Conservation (phyloP, 352 stramenopile genomes). For the Phytophthora syringae region DNA sequence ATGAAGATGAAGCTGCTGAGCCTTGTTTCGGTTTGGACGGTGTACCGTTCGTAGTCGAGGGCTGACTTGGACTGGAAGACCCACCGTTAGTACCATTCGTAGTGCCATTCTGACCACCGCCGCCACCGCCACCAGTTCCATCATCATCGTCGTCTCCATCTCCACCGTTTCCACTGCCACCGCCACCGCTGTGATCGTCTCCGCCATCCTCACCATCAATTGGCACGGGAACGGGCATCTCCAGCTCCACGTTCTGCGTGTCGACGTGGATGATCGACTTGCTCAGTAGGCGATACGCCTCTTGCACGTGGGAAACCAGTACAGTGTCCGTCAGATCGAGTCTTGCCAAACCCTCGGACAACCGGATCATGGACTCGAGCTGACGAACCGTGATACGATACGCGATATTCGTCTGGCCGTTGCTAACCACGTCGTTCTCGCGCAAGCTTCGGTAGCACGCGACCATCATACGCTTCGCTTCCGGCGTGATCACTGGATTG, state of each 20-base stretch:
- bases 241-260: conserved; percentile 95
- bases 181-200: conserved; percentile 40
- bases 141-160: conserved; percentile 11
- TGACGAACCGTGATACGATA: conserved; percentile 99
- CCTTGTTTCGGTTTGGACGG: conserved; percentile 31
- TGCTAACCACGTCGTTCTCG: conserved; percentile 95
- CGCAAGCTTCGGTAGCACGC: conserved; percentile 97
- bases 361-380: conserved; percentile 98
- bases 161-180: conserved; percentile 15
- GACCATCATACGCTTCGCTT: conserved; percentile 93
- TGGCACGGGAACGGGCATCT: conserved; percentile 57
- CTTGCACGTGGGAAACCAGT: conserved; percentile 92
- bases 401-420: conserved; percentile 94
- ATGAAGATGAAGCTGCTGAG: conserved; percentile 44
- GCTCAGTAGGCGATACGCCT: conserved; percentile 97
- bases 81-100: conserved; percentile 16
- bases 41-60: conserved; percentile 16
- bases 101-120: conserved; percentile 16
- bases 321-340: conserved; percentile 96
- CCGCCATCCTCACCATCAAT: conserved; percentile 61
- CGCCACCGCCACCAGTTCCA: conserved; percentile 1
- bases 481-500: conserved; percentile 60
- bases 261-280: conserved; percentile 99
- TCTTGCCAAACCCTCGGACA: conserved; percentile 96
- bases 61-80: conserved; percentile 5